A percentile compares a stretch with the other conserved stretches of the same genome.
Evolutionary conservation across 2,329 filamentous ascomycete species (phyloP).

Genomic region (Microsporum canis): DNA sequence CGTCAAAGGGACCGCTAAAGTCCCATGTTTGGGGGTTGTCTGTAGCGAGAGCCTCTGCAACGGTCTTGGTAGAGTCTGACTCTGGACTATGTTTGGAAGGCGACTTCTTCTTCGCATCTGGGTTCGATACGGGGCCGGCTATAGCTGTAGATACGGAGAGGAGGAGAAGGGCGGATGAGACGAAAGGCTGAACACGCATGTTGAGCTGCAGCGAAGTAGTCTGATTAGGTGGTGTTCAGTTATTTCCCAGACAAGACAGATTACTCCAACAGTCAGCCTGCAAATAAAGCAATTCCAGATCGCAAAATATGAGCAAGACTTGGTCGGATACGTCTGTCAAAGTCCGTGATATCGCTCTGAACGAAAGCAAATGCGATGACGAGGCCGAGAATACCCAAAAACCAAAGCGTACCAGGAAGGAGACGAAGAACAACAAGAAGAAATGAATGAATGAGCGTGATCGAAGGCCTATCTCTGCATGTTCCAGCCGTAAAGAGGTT

Average conservation of each 20-base stretch:
- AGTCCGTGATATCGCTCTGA: not conserved
- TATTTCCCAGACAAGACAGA: not conserved
- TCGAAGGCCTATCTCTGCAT: not conserved
- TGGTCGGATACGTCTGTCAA: not conserved
- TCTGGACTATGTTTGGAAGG: not conserved
- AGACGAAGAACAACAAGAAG: not conserved
- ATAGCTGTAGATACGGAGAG: constrained; percentile 11
- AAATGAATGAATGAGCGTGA: not conserved
- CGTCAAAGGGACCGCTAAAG: constrained; percentile 58
- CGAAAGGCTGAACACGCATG: constrained; percentile 13
- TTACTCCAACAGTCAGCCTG: not conserved
- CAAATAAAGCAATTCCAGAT: not conserved
- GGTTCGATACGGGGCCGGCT: constrained; percentile 7
- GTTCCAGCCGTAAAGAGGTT: not conserved
- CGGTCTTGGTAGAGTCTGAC: not conserved
- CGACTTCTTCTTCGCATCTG: not conserved
- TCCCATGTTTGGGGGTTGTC: not conserved
- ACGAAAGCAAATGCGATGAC: not conserved
- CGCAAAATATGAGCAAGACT: not conserved
- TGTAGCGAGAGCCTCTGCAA: not conserved
- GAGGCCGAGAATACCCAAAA: not conserved
- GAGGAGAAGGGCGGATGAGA: constrained; percentile 11
- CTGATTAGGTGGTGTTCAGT: not conserved
- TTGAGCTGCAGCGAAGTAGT: not conserved
- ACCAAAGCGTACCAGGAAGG: not conserved